Percentiles rank a stretch among this genome's conserved stretches.
Evolutionary conservation across 2,329 filamentous ascomycete species (phyloP).

Genomic region (Pyrenochaeta sp.): DNA sequence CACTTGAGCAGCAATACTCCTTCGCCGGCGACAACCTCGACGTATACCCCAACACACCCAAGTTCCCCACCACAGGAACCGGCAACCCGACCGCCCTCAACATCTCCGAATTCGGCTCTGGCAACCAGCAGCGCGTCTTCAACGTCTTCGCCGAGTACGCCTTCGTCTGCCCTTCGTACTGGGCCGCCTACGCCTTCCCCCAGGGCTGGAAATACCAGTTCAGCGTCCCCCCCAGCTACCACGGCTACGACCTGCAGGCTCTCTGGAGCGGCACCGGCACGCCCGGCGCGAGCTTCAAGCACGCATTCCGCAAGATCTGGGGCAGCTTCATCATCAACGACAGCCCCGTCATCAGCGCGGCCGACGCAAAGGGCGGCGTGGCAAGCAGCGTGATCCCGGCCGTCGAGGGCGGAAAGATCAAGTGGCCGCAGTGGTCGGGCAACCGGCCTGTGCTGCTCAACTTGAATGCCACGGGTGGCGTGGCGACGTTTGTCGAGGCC

Average conservation of each 20-base stretch:
- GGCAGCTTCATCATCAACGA: constrained; percentile 40
- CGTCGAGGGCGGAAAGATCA: constrained; percentile 21
- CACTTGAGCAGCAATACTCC: constrained; percentile 36
- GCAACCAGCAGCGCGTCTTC: constrained; percentile 48
- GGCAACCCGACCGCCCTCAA: constrained; percentile 34
- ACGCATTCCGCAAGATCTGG: constrained; percentile 45
- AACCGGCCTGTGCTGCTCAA: constrained; percentile 29
- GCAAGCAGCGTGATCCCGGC: constrained; percentile 30
- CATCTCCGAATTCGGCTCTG: constrained; percentile 38
- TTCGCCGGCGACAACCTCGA: constrained; percentile 33
- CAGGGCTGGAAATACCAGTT: constrained; percentile 46
- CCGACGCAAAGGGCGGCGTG: constrained; percentile 35
- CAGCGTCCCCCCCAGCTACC: constrained; percentile 35
- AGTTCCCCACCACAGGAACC: constrained; percentile 35
- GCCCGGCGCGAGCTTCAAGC: constrained; percentile 38
- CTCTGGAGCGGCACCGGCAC: constrained; percentile 34
- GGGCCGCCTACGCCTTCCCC: constrained; percentile 48
- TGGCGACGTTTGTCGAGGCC: constrained; percentile 18
- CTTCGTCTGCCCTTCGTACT: constrained; percentile 52
- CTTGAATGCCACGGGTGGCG: constrained; percentile 41
- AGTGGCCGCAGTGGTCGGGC: constrained; percentile 38
- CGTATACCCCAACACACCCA: constrained; percentile 28
- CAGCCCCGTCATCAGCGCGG: constrained; percentile 33
- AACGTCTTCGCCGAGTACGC: constrained; percentile 56
- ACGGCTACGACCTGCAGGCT: constrained; percentile 42